Base-by-base conservation (phyloP, 768 basidiomycete genomes). In the Neoboletus brunneissimus region DNA sequence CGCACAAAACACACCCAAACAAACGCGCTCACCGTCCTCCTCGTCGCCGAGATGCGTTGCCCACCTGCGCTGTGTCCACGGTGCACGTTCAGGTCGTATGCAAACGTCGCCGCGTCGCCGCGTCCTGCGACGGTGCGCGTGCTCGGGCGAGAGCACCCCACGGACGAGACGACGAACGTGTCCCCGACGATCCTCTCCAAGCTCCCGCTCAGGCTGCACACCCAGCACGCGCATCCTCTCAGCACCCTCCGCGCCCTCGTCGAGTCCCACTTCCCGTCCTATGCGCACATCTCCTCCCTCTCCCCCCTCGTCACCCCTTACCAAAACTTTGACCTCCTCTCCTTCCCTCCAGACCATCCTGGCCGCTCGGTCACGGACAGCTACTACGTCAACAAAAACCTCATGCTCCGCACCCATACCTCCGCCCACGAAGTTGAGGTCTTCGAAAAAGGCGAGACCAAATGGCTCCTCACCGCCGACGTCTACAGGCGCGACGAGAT, bases 401-500 rank as follows among this genome's bases (percentile, higher is more conserved):
- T 88, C 67, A 94, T 99, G 92, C 84, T 99, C 37, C 88, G 97
- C 41, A 98, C 97, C 0, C 97, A 99, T 71, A 98, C 97, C 1
- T 94, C 91, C n/a, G 93, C 97, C 5, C 97, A 99, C 70, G 96
- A 99, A 75, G 90, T 98, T 32, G 94, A 97, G 57, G 86, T 86
- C 8, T 98, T 97, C 71, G 73, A 81, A 32, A 75, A 77, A 43
- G 91, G 91, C 6, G 78, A 87, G 60, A 85, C 88, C 22, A 81
- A 81, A 51, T 99, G 95, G 91, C 78, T 99, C 32, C 78, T 98
- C 23, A 90, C 94, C 10, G 94, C 97, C 31, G 97, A 99, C 76
- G 97, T 99, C 51, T 99, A 98, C 73, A 77, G 97, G 48, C 85
- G 97, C 64, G 97, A 99, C 81, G 97, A 98, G 74, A 98, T 99